Conservation (phyloP, 176 grass and related monocot genomes). For the Carex scoparia region DNA sequence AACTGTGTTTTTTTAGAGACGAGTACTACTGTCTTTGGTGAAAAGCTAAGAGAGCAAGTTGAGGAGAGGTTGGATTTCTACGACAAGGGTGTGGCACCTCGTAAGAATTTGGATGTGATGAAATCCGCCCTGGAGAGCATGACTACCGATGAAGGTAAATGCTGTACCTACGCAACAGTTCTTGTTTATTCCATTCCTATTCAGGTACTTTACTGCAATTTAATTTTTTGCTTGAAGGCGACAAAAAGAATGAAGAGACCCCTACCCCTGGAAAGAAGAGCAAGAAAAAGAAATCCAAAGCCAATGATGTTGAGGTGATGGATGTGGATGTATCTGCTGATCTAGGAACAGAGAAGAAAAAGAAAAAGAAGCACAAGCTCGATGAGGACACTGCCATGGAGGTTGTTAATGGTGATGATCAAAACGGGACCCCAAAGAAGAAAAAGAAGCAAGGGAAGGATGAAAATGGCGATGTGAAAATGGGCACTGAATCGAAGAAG, state of each 20-base stretch:
- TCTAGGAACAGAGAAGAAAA: slow-evolving; percentile 54
- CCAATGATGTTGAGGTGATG: slow-evolving; percentile 45
- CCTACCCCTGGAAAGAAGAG: slow-evolving; percentile 39
- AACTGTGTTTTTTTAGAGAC: slow-evolving; percentile 34
- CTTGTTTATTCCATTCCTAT: background rate
- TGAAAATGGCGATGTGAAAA: slow-evolving; percentile 29
- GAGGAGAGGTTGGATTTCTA: slow-evolving; percentile 95
- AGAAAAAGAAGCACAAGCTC: slow-evolving; percentile 74
- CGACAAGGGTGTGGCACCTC: slow-evolving; percentile 84
- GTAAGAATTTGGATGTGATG: slow-evolving; percentile 95
- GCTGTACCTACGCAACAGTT: slow-evolving; percentile 18
- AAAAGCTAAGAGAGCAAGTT: slow-evolving; percentile 88
- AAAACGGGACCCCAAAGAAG: slow-evolving; percentile 48
- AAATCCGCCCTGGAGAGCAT: slow-evolving; percentile 68
- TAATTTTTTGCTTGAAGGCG: background rate
- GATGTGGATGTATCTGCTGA: slow-evolving; percentile 50
- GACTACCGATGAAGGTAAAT: slow-evolving; percentile 30
- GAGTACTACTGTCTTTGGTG: slow-evolving; percentile 60
- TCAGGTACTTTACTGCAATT: background rate
- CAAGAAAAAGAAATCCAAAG: slow-evolving; percentile 66
- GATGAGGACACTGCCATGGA: background rate
- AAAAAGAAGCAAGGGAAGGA: slow-evolving; percentile 48
- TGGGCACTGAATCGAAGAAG: slow-evolving; percentile 25
- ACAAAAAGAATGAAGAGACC: slow-evolving; percentile 17
- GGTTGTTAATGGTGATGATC: slow-evolving; percentile 35